Evolutionary conservation across 768 basidiomycete species (phyloP).

Genomic region (Lactarius tabidus): DNA sequence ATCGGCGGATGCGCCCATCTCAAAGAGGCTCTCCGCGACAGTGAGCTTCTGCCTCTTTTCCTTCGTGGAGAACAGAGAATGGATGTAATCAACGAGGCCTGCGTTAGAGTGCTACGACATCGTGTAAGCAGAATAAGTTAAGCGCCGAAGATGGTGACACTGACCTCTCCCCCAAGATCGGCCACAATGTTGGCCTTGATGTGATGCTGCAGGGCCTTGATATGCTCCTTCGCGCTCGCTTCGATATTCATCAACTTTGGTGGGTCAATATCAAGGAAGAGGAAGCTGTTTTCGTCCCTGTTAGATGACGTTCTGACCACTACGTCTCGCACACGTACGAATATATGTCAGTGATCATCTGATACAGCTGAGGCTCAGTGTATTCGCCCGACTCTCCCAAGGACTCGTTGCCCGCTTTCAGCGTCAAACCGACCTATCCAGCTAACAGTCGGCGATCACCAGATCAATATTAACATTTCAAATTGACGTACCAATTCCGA

Average conservation of each 20-base stretch:
- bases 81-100: conserved; percentile 45
- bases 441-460: background rate
- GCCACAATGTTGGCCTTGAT: conserved; percentile 52
- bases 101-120: conserved; percentile 32
- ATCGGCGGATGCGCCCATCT: conserved; percentile 53
- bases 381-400: conserved; percentile 60
- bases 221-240: conserved; percentile 46
- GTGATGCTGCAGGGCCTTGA: conserved; percentile 49
- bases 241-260: conserved; percentile 54
- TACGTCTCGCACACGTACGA: conserved; percentile 42
- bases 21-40: conserved; percentile 56
- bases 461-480: background rate
- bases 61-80: conserved; percentile 45
- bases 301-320: background rate
- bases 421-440: conserved; percentile 61
- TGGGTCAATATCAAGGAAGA: conserved; percentile 70
- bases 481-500: conserved; percentile 53
- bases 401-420: conserved; percentile 52
- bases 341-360: conserved; percentile 69
- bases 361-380: conserved; percentile 57
- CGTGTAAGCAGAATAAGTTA: background rate
- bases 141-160: conserved; percentile 8
- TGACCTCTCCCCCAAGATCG: conserved; percentile 42
- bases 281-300: conserved; percentile 46
- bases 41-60: conserved; percentile 37